Evolutionary conservation across 129 eudicot genomes (phyloP), one percentile per base, ranked within the genome.

Genomic region (Artemisia annua): DNA sequence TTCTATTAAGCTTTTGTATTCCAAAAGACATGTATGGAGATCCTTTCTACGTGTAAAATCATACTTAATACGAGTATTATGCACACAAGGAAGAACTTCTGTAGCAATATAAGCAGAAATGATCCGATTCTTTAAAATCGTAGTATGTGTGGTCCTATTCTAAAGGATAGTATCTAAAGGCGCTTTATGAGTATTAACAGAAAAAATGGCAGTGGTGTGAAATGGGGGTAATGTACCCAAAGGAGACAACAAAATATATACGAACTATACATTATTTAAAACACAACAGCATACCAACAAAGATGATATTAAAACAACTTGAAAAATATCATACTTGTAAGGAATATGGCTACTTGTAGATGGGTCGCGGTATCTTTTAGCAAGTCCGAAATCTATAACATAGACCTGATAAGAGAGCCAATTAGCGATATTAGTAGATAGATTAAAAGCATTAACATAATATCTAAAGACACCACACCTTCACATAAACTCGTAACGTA

Each of bases 331-430:
- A 67, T 71, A 94, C 98, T 96, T 89, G 91, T 94, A 94, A 54
- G 98, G 92, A 78, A 94, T 94, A 79, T 94, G 98, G 60, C 89
- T 75, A 75, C 83, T 83, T 15, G 91, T 80, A 13, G 90, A 53
- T 18, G 92, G 79, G 58, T 94, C 98, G 11, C 91, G 86, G 52
- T 84, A 94, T 85, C 98, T 81, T 85, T 94, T 94, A 53, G 98
- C 98, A 74, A 94, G 96, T 75, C 98, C 98, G 69, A 94, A 94
- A 83, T 94, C 98, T 65, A 94, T 94, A 70, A 90, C 83, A 79
- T 94, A 94, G 58, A 87, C 98, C 98, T 94, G 75, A 58, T 49
- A 63, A 72, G 32, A 57, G 19, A 7, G 65, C 75, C 26, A 71
- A 48, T 48, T 55, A 20, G 20, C 44, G 62, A 70, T 15, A 56